These are phyloP conservation scores for Thozetella sp. DNA, from an alignment of 495 filamentous ascomycete species.

Conservation along the genomic window DNA sequence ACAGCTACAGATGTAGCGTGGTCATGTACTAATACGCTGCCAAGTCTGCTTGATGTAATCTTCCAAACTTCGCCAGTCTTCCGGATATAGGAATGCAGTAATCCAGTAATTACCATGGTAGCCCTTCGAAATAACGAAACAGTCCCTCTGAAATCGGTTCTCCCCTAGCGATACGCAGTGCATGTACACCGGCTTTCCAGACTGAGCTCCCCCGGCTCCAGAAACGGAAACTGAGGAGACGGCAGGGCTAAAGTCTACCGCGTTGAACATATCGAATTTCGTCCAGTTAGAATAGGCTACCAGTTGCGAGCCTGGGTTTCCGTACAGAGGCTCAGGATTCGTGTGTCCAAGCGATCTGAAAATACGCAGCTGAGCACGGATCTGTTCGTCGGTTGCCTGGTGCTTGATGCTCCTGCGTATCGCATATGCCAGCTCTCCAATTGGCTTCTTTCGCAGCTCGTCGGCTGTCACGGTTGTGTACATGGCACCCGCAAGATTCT, in stretches of 20 bases:
- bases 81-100: conserved; percentile 9
- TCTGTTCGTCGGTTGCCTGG: conserved; percentile 7
- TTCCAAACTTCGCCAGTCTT: conserved; percentile 9
- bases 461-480: conserved; percentile 2
- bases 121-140: conserved; percentile 8
- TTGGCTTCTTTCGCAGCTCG: conserved; percentile 1
- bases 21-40: neutral
- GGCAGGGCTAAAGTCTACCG: conserved; percentile 7
- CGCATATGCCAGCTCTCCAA: conserved; percentile 4
- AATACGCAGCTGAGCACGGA: conserved; percentile 8
- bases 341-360: conserved; percentile 4
- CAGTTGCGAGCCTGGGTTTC: neutral
- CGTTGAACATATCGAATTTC: conserved; percentile 6
- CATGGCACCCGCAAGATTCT: conserved; percentile 5
- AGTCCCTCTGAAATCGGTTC: conserved; percentile 5
- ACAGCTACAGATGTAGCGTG: neutral
- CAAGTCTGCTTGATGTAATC: conserved; percentile 5
- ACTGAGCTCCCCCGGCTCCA: neutral
- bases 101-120: conserved; percentile 9
- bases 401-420: conserved; percentile 4
- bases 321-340: conserved; percentile 1
- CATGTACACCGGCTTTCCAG: conserved; percentile 5
- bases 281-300: conserved; percentile 9
- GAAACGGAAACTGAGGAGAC: neutral
- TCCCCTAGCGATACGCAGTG: conserved; percentile 6